phyloP scores from a whole-genome alignment of 2,329 filamentous ascomycete species.

The Trichophaea hybrida region DNA sequence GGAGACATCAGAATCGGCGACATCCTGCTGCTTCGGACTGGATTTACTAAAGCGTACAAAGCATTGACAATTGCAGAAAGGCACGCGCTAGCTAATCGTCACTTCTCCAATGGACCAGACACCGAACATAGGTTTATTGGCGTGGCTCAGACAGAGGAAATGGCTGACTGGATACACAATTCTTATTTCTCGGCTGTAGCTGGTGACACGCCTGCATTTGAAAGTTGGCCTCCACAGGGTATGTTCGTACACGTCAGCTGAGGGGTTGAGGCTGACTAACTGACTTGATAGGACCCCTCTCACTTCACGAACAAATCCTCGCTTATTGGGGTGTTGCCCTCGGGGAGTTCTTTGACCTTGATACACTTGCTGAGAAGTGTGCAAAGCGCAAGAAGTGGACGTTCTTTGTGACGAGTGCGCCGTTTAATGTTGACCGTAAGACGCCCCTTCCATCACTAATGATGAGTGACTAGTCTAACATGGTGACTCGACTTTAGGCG shows the following conservation, averaged over 20 bases:
- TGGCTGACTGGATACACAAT: slow-evolving; percentile 52
- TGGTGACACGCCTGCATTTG: slow-evolving; percentile 49
- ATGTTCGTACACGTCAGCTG: not conserved
- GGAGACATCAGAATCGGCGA: slow-evolving; percentile 37
- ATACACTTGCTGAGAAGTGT: slow-evolving; percentile 41
- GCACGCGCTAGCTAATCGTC: slow-evolving; percentile 28
- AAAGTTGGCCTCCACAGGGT: slow-evolving; percentile 41
- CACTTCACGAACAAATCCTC: slow-evolving; percentile 39
- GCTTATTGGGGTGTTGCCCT: slow-evolving; percentile 41
- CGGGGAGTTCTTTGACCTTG: slow-evolving; percentile 44
- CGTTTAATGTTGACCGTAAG: slow-evolving; percentile 42
- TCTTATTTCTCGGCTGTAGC: slow-evolving; percentile 52
- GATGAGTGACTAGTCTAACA: no score
- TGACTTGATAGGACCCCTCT: not conserved
- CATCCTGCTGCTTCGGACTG: slow-evolving; percentile 50
- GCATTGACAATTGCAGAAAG: slow-evolving; percentile 31
- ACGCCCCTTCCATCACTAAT: no score
- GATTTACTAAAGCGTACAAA: slow-evolving; percentile 46
- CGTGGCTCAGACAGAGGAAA: slow-evolving; percentile 40
- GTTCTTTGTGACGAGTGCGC: slow-evolving; percentile 48
- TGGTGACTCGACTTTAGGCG: not conserved
- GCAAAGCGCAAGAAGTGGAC: slow-evolving; percentile 40
- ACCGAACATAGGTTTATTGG: slow-evolving; percentile 35
- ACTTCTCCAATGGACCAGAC: slow-evolving; percentile 2
- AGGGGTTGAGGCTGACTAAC: no score